Base-by-base conservation (phyloP, 2,329 filamentous ascomycete species). In the Raffaelea ambrosiae region DNA sequence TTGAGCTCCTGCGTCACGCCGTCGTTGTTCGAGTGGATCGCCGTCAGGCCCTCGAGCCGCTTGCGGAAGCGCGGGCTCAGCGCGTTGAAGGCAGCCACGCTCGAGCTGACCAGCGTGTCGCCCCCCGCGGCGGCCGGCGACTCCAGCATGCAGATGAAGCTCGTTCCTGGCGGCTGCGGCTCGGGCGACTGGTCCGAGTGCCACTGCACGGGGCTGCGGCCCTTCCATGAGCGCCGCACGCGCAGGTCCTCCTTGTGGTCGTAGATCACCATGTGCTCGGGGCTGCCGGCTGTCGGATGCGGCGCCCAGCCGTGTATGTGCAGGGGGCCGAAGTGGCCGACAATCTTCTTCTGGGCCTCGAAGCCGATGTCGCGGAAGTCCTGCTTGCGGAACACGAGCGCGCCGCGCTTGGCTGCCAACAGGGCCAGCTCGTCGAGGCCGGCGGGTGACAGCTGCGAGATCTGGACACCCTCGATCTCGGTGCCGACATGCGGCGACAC, bases 141-240 rank as follows among this genome's bases (percentile, higher is more conserved):
- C 59, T 95, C 89, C n/a, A 95, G 76, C 47, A 89, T 74, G 61
- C 94, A 95, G 35, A 95, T 67, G 66, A 95, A 94, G 0, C 90
- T 95, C 0, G 88, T 94, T 20, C 88, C 88, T 0, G 90, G 89
- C 1, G 90, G 88, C 66, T 96, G 89, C 54, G 79, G 70, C 69
- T 95, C 90, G 61, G 55, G 54, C 2, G 55, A 57, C 49, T 57
- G 55, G 47, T 58, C 56, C 16, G 55, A 52, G 40, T 58, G 56
- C 46, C 55, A 57, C 43, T 58, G 55, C 10, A 57, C 53, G 2
- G 55, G 55, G 39, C 53, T 57, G 45, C 52, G 55, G 13, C 55
- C 29, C 2, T 53, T 40, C 54, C 56, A 58, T 7, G 56, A 58
- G 29, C 55, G 56, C 20, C 54, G 53, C 23, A 57, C 51, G 5